phyloP scores from a whole-genome alignment of 257 asterid species.

The Leptodermis oblonga region DNA sequence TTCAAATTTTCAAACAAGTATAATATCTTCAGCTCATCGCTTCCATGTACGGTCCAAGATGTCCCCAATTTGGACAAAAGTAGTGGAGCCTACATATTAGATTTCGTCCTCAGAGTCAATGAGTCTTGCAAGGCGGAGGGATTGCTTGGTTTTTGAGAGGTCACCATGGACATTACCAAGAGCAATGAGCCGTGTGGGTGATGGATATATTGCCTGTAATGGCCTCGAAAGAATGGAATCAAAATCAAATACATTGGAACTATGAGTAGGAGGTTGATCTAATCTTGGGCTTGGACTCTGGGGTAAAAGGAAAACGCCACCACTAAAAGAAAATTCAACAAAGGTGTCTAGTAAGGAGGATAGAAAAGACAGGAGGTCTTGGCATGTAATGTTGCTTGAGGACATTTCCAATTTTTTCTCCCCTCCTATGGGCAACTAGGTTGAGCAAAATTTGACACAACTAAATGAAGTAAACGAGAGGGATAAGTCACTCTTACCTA shows the following conservation, averaged over 20 bases:
- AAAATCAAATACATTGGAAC: not conserved
- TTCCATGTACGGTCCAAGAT: constrained; percentile 90
- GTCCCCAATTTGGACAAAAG: constrained; percentile 90
- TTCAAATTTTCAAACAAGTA: constrained; percentile 80
- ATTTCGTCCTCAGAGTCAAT: constrained; percentile 52
- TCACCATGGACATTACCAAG: constrained; percentile 96
- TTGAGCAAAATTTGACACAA: not conserved
- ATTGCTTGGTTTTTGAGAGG: constrained; percentile 66
- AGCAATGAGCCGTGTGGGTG: constrained; percentile 74
- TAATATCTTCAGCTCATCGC: constrained; percentile 76
- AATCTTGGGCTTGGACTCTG: constrained; percentile 25
- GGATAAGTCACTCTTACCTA: not conserved
- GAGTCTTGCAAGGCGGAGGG: constrained; percentile 64
- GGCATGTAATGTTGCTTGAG: constrained; percentile 40
- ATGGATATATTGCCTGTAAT: constrained; percentile 50
- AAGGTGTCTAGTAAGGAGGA: constrained; percentile 72
- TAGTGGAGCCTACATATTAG: constrained; percentile 79
- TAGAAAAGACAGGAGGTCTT: constrained; percentile 47
- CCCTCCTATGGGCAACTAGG: not conserved
- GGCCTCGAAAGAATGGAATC: constrained; percentile 9
- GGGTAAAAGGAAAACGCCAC: constrained; percentile 68
- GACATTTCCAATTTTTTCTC: constrained; percentile 20
- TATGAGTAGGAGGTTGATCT: not conserved
- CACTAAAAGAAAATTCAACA: constrained; percentile 88
- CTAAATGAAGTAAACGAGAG: not conserved